These are phyloP conservation scores for Scorias spongiosa DNA, from an alignment of 2,329 filamentous ascomycete species.

Conservation along the genomic window DNA sequence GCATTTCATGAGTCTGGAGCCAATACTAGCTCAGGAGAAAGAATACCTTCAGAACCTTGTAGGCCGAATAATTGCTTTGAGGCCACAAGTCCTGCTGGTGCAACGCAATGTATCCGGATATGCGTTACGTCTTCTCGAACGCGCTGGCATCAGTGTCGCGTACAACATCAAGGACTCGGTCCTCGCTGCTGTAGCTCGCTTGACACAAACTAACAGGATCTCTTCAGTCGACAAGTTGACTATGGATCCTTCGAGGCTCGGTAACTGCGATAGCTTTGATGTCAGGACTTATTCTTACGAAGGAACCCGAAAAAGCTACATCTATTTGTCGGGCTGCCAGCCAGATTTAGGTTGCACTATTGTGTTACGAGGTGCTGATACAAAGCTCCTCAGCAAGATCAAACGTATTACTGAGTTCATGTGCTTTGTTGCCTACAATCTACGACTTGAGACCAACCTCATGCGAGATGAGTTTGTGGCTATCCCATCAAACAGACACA, in stretches of 20 bases:
- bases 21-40: constrained; percentile 89
- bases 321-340: constrained; percentile 81
- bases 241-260: constrained; percentile 57
- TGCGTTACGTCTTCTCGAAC: constrained; percentile 72
- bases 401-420: constrained; percentile 96
- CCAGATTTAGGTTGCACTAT: constrained; percentile 91
- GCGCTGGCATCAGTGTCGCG: constrained; percentile 80
- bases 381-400: constrained; percentile 55
- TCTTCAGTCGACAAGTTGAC: constrained; percentile 90
- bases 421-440: constrained; percentile 96
- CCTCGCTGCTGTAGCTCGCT: constrained; percentile 84
- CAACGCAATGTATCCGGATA: constrained; percentile 86
- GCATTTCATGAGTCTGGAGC: constrained; percentile 96
- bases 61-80: constrained; percentile 72
- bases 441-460: constrained; percentile 87
- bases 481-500: constrained; percentile 42
- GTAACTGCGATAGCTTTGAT: constrained; percentile 74
- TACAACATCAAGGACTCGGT: constrained; percentile 97
- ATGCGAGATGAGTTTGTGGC: constrained; percentile 86
- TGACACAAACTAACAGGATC: constrained; percentile 81
- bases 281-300: constrained; percentile 88
- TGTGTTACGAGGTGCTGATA: constrained; percentile 67
- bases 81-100: constrained; percentile 75
- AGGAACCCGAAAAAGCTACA: constrained; percentile 80
- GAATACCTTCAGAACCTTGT: constrained; percentile 88